Evolutionary conservation across 306 rosid genomes (phyloP).

Genomic region (Prunus kanzakura): DNA sequence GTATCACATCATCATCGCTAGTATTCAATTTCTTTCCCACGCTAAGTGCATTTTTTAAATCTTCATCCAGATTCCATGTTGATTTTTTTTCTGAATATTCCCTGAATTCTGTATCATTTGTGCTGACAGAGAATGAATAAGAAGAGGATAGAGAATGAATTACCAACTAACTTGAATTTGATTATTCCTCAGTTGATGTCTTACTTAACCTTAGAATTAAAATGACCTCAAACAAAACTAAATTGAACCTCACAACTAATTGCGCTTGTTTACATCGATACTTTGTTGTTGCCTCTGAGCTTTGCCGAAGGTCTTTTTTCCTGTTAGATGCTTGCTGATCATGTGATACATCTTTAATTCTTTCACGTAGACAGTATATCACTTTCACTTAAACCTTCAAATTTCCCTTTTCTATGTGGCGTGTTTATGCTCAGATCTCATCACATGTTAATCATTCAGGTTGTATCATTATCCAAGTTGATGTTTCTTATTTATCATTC

Average conservation of each 20-base stretch:
- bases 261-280: neutral
- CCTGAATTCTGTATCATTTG: no score
- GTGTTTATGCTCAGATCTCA: neutral
- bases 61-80: neutral
- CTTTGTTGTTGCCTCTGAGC: neutral
- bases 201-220: neutral
- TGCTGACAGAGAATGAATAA: no score
- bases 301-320: neutral
- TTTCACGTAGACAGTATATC: neutral
- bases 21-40: neutral
- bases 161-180: no score
- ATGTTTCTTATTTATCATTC: neutral
- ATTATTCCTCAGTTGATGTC: neutral
- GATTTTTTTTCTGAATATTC: no score
- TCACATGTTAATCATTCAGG: neutral
- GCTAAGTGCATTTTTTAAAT: neutral
- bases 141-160: no score
- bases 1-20: neutral
- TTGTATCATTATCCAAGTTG: neutral
- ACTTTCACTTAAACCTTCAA: neutral
- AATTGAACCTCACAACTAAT: neutral
- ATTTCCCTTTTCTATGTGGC: neutral
- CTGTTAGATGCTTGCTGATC: neutral
- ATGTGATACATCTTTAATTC: neutral
- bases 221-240: neutral